A percentile compares a stretch with the other conserved stretches of the same genome.
These are phyloP conservation scores for Penicillium sp. DNA, from an alignment of 2,329 filamentous ascomycete genomes.

Conservation along the genomic window DNA sequence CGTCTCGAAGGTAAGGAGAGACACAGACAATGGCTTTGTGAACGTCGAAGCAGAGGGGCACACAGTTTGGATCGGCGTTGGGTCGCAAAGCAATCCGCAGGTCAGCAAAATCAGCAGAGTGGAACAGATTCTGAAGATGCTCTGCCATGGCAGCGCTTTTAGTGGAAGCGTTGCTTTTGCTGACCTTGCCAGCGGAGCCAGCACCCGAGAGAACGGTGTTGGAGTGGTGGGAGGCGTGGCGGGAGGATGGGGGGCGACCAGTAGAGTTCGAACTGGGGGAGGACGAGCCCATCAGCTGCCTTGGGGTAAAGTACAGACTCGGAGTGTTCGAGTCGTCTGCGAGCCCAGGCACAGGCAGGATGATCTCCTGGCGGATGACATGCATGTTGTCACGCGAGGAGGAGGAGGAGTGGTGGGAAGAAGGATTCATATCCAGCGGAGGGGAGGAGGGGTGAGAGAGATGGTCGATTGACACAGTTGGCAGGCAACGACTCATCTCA, in stretches of 20 bases:
- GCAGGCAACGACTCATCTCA: not conserved
- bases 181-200: not conserved
- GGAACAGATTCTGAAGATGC: not conserved
- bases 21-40: slow-evolving; percentile 3
- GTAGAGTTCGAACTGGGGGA: not conserved
- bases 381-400: too few relatives aligned
- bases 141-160: too few relatives aligned
- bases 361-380: not conserved
- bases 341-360: not conserved
- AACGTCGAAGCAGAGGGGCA: not conserved
- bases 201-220: not conserved
- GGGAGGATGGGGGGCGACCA: not conserved
- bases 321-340: not conserved
- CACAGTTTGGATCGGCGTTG: not conserved
- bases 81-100: slow-evolving; percentile 5
- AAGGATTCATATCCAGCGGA: too few relatives aligned
- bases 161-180: too few relatives aligned
- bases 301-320: not conserved
- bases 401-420: too few relatives aligned
- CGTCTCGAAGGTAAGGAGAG: slow-evolving; percentile 2
- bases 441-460: too few relatives aligned
- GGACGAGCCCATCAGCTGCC: not conserved
- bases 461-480: too few relatives aligned
- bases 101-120: slow-evolving; percentile 1
- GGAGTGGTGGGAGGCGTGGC: not conserved